Evolutionary conservation across 345 rosid genomes (phyloP).

Genomic region (Aethionema arabicum): DNA sequence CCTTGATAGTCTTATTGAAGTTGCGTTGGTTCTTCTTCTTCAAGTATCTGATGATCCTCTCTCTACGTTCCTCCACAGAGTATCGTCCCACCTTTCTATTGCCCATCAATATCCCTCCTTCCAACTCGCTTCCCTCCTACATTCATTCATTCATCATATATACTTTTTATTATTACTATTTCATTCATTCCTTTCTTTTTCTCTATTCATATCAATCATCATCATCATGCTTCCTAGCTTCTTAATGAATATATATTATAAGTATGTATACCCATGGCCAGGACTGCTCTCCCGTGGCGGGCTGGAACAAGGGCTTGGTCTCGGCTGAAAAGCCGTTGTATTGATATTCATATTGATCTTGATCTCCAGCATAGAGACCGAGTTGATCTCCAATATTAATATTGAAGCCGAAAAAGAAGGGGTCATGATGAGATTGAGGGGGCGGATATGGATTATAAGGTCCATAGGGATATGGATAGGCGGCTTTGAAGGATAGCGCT

Average conservation of each 20-base stretch:
- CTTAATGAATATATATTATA: not conserved
- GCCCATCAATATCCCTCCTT: constrained; percentile 45
- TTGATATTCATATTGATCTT: constrained; percentile 27
- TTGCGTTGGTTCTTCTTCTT: constrained; percentile 93
- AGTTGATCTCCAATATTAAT: no score
- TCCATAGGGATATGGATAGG: no score
- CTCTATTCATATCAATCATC: no score
- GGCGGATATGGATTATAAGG: no score
- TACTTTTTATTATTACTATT: no score
- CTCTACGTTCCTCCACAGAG: constrained; percentile 80
- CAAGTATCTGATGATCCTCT: constrained; percentile 76
- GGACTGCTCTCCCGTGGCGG: constrained; percentile 37
- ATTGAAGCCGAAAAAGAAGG: constrained; percentile 15
- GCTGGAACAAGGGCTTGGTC: constrained; percentile 44
- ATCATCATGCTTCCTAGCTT: not conserved
- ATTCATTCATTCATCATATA: no score
- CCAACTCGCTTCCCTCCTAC: constrained; percentile 43
- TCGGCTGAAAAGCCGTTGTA: constrained; percentile 46
- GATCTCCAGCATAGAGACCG: constrained; percentile 40
- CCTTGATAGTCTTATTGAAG: constrained; percentile 93
- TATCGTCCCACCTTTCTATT: constrained; percentile 64
- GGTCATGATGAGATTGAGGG: constrained; percentile 9
- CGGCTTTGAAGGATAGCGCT: constrained; percentile 8
- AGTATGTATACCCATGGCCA: constrained; percentile 37
- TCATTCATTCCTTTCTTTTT: no score